Evolutionary conservation across 805 yeast genomes (phyloP).

Genomic region (Candida boidinii): DNA sequence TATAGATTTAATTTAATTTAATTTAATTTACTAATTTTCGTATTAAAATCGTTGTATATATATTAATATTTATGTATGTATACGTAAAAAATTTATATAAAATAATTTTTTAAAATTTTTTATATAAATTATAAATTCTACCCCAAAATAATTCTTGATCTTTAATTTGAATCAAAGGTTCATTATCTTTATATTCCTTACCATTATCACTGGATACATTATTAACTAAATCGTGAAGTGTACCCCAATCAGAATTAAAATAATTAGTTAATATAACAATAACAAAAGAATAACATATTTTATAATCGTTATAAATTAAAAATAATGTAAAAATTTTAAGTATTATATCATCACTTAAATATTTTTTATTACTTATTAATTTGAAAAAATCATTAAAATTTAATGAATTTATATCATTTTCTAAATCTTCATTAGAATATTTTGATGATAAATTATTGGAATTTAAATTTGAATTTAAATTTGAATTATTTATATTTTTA

Average conservation of each 20-base stretch:
- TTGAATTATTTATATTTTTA: slow-evolving; percentile 1
- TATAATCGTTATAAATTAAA: slow-evolving; percentile 24
- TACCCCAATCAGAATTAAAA: slow-evolving; percentile 43
- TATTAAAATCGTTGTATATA: no score
- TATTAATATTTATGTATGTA: no score
- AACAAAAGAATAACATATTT: slow-evolving; percentile 29
- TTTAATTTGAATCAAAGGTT: slow-evolving; percentile 11
- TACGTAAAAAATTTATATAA: no score
- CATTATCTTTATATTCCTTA: no score
- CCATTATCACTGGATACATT: slow-evolving; percentile 6
- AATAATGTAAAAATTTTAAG: slow-evolving; percentile 16
- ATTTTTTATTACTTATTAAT: slow-evolving; percentile 8
- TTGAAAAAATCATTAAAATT: slow-evolving; percentile 12
- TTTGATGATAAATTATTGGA: not conserved
- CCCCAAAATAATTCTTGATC: slow-evolving; percentile 22
- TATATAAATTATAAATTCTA: slow-evolving; percentile 18
- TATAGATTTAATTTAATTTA: no score
- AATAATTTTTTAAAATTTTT: slow-evolving; percentile 11
- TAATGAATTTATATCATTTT: slow-evolving; percentile 17
- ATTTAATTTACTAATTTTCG: no score
- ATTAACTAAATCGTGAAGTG: slow-evolving; percentile 17
- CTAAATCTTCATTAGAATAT: slow-evolving; percentile 14
- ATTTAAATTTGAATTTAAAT: not conserved
- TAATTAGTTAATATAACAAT: slow-evolving; percentile 35
- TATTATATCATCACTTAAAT: slow-evolving; percentile 6